A percentile compares a stretch with the other conserved stretches of the same genome.
Conservation (phyloP, 1,284 basidiomycete genomes). For the Leccinum pachyderme region DNA sequence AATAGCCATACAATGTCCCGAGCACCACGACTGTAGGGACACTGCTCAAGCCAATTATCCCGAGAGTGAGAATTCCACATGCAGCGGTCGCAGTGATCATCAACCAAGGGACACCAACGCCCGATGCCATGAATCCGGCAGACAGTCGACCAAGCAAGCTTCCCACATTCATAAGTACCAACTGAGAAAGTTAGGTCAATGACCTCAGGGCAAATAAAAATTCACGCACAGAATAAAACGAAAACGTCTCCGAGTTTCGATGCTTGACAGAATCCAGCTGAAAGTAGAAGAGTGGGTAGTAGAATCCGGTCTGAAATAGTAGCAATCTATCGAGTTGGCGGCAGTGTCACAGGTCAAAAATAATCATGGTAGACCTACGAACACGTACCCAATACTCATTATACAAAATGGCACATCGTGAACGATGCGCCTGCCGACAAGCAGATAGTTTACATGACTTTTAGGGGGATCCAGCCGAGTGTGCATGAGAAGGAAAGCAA, state of each 20-base stretch:
- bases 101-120: conserved; percentile 19
- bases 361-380: neutral
- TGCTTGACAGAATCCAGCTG: conserved; percentile 31
- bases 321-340: conserved; percentile 14
- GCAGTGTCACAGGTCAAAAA: neutral
- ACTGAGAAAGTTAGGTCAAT: conserved; percentile 6
- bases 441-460: conserved; percentile 17
- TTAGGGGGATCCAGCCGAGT: conserved; percentile 28
- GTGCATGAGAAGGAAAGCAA: conserved; percentile 30
- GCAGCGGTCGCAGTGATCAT: conserved; percentile 22
- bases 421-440: conserved; percentile 16
- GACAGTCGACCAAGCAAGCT: conserved; percentile 27
- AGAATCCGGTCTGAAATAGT: conserved; percentile 15
- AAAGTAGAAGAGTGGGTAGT: conserved; percentile 32
- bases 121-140: conserved; percentile 24
- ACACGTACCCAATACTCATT: conserved; percentile 22
- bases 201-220: too few relatives aligned
- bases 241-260: conserved; percentile 26
- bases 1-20: conserved; percentile 36
- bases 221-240: conserved; percentile 31
- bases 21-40: conserved; percentile 21
- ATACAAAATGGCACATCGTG: conserved; percentile 26
- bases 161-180: conserved; percentile 28
- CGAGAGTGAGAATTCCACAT: conserved; percentile 29
- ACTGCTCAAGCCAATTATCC: conserved; percentile 24